phyloP scores from a whole-genome alignment of 2,329 filamentous ascomycete genomes.

The Neofusicoccum parvum region DNA sequence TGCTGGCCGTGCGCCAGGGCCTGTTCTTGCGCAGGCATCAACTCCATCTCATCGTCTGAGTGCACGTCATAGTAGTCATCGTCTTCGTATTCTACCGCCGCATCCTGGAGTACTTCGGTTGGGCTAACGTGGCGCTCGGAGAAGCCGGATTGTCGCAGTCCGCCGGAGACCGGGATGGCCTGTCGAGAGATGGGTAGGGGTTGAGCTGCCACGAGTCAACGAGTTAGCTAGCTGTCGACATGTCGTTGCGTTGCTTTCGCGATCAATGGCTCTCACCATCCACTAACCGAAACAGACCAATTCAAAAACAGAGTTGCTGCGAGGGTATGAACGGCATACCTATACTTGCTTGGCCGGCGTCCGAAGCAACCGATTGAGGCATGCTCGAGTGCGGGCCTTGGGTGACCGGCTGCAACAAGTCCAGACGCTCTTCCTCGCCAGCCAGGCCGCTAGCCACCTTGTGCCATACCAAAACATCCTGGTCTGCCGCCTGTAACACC shows the following conservation, averaged over 20 bases:
- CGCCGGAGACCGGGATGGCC: neutral
- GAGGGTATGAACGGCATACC: constrained; percentile 19
- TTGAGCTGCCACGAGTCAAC: neutral
- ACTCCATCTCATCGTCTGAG: constrained; percentile 49
- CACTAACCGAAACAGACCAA: constrained; percentile 13
- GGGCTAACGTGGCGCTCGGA: constrained; percentile 25
- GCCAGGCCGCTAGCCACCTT: constrained; percentile 13
- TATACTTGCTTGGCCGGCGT: constrained; percentile 12
- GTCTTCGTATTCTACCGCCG: constrained; percentile 49
- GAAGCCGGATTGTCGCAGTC: constrained; percentile 12
- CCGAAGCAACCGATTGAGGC: neutral
- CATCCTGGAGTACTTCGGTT: constrained; percentile 36
- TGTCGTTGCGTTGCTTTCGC: neutral
- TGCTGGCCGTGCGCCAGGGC: constrained; percentile 14
- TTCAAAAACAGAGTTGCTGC: constrained; percentile 17
- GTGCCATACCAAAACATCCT: constrained; percentile 22
- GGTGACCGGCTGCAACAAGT: neutral
- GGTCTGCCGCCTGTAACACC: constrained; percentile 18
- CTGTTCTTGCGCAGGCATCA: constrained; percentile 10
- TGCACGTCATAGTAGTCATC: constrained; percentile 54
- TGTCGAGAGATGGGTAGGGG: neutral
- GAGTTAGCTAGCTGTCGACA: neutral
- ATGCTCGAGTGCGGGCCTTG: neutral
- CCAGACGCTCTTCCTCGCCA: constrained; percentile 2
- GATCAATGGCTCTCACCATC: constrained; percentile 16